Conservation (phyloP, 2,329 filamentous ascomycete genomes). For the Aureobasidium lini region DNA sequence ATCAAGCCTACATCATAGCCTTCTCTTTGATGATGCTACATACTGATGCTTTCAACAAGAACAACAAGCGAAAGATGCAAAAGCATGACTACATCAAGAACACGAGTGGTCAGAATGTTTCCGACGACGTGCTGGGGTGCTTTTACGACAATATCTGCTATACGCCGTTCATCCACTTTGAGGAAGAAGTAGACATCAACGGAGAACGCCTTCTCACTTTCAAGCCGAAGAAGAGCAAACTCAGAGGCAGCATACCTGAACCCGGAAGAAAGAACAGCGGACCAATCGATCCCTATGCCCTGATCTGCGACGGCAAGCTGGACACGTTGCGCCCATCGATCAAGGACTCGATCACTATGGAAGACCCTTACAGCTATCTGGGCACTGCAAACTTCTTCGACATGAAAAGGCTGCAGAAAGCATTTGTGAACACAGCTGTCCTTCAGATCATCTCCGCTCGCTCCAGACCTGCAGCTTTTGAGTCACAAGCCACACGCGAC, state of each 20-base stretch:
- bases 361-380: conserved; percentile 85
- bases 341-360: conserved; percentile 84
- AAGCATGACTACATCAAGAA: conserved; percentile 94
- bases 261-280: conserved; percentile 62
- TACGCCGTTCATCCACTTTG: conserved; percentile 95
- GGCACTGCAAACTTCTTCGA: conserved; percentile 71
- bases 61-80: conserved; percentile 99
- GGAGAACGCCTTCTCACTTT: conserved; percentile 64
- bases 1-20: conserved; percentile 96
- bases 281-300: conserved; percentile 78
- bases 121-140: conserved; percentile 85
- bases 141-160: conserved; percentile 99
- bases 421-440: conserved; percentile 84
- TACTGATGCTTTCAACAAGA: conserved; percentile 99
- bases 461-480: conserved; percentile 90
- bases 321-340: conserved; percentile 76
- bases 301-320: conserved; percentile 85
- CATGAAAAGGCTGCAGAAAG: conserved; percentile 72
- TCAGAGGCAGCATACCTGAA: conserved; percentile 59
- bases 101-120: conserved; percentile 82
- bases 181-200: conserved; percentile 79
- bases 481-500: conserved; percentile 74
- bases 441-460: conserved; percentile 91
- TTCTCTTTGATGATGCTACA: conserved; percentile 95
- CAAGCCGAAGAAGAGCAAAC: conserved; percentile 63